Percentiles rank a stretch among this genome's conserved stretches.
Evolutionary conservation across 306 rosid species (phyloP).

Genomic region (Argentina anserina): DNA sequence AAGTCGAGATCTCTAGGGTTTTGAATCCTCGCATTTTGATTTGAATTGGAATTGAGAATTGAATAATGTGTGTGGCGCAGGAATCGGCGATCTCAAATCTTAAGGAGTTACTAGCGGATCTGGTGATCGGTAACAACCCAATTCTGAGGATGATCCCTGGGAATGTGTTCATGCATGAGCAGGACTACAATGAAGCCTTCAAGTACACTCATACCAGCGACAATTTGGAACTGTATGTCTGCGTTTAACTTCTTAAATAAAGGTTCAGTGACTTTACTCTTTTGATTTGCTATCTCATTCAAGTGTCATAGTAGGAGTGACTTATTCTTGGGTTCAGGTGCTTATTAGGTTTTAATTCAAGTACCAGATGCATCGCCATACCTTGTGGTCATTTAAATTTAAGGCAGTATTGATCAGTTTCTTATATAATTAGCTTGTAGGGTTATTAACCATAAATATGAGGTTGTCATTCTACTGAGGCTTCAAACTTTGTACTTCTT

Average conservation of each 20-base stretch:
- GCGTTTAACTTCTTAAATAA: neutral
- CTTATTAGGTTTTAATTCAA: too few species aligned
- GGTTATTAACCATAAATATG: slow-evolving; percentile 23
- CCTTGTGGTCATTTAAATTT: neutral
- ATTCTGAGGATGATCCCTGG: slow-evolving; percentile 79
- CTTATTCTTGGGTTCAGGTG: too few species aligned
- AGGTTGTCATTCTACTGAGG: slow-evolving; percentile 52
- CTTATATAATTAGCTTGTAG: slow-evolving; percentile 5
- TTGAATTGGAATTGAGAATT: neutral
- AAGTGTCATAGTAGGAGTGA: too few species aligned
- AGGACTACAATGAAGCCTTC: slow-evolving; percentile 87
- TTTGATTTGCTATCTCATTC: neutral
- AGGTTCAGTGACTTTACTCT: neutral
- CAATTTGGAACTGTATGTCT: slow-evolving; percentile 81
- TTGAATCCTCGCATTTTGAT: neutral
- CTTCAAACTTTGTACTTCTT: slow-evolving; percentile 35
- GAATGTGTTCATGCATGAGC: slow-evolving; percentile 70
- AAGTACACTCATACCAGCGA: slow-evolving; percentile 91
- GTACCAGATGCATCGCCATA: neutral
- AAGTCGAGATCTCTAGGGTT: neutral
- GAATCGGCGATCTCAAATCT: slow-evolving; percentile 62
- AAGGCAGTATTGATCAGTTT: neutral
- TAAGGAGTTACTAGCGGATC: slow-evolving; percentile 82
- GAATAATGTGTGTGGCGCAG: slow-evolving; percentile 25
- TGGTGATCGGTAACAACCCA: slow-evolving; percentile 71